Conservation (phyloP, 1,284 basidiomycete species). For the Golubevia sp. region DNA sequence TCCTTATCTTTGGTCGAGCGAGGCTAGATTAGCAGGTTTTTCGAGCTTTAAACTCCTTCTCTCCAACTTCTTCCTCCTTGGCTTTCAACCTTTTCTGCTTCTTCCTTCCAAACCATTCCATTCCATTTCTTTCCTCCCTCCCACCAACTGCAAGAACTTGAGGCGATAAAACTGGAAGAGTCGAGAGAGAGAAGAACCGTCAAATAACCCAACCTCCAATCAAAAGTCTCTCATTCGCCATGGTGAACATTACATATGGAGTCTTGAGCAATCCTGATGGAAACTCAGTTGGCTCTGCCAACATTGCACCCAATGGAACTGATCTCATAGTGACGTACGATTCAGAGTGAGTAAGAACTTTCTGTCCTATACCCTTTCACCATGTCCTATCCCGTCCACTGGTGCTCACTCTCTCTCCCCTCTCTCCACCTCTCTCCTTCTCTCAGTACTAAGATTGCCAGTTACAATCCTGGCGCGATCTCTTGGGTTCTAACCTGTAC, state of each 20-base stretch:
- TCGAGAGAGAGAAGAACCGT: neutral
- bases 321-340: conserved; percentile 38
- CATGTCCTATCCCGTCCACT: neutral
- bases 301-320: conserved; percentile 26
- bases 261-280: conserved; percentile 18
- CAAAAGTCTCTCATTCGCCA: conserved; percentile 9
- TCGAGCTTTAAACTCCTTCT: no score
- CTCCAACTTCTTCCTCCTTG: neutral
- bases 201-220: neutral
- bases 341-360: neutral
- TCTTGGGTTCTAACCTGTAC: conserved; percentile 72
- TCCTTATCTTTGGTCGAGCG: no score
- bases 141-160: neutral
- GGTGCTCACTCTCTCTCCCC: conserved; percentile 2
- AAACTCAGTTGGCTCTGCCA: conserved; percentile 10
- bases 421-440: conserved; percentile 21
- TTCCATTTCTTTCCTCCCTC: neutral
- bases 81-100: neutral
- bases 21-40: no score
- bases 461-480: conserved; percentile 46
- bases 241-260: conserved; percentile 47
- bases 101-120: conserved; percentile 1
- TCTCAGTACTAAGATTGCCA: conserved; percentile 21
- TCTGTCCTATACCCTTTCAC: conserved; percentile 1
- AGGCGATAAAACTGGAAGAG: neutral